These are phyloP conservation scores for Capronia epimyces DNA, from an alignment of 2,329 filamentous ascomycete species.

Conservation along the genomic window DNA sequence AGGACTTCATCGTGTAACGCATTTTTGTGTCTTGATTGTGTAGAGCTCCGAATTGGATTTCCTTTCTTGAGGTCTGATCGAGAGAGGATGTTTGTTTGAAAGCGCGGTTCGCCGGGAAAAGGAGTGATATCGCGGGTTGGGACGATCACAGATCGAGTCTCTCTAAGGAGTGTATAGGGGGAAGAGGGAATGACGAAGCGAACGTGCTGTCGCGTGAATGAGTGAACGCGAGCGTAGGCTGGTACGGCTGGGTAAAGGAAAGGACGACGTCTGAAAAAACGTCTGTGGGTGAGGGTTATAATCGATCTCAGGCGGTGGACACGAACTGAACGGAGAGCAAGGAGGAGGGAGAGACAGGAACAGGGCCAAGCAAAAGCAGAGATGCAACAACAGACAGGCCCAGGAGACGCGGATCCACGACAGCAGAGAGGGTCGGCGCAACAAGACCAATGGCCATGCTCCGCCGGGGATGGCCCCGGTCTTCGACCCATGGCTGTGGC, in stretches of 20 bases:
- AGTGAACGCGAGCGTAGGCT: slow-evolving; percentile 26
- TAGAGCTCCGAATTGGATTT: no score
- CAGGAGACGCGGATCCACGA: slow-evolving; percentile 1
- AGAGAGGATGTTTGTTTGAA: slow-evolving; percentile 4
- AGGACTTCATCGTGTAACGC: slow-evolving; percentile 25
- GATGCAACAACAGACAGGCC: slow-evolving; percentile 18
- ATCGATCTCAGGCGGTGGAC: slow-evolving; percentile 5
- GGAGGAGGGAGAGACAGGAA: slow-evolving; percentile 1
- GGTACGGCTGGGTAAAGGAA: slow-evolving; percentile 19
- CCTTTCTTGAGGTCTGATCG: slow-evolving; percentile 17
- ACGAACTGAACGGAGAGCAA: slow-evolving; percentile 11
- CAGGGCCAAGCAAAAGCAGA: slow-evolving; percentile 7
- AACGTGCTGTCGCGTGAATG: slow-evolving; percentile 22
- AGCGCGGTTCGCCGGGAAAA: slow-evolving; percentile 5
- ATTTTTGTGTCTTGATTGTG: slow-evolving; percentile 20
- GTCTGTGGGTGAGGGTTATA: slow-evolving; percentile 22
- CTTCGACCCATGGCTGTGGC: slow-evolving; percentile 11
- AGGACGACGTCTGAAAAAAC: slow-evolving; percentile 22
- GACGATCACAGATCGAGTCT: slow-evolving; percentile 28
- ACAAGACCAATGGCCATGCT: slow-evolving; percentile 9
- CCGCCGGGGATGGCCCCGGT: slow-evolving; percentile 8
- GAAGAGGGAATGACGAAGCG: slow-evolving; percentile 13
- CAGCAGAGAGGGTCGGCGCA: slow-evolving; percentile 2
- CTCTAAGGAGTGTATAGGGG: slow-evolving; percentile 9
- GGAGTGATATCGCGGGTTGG: slow-evolving; percentile 17